These are phyloP conservation scores for Coniochaeta hoffmannii DNA, from an alignment of 2,329 filamentous ascomycete species.

Conservation along the genomic window DNA sequence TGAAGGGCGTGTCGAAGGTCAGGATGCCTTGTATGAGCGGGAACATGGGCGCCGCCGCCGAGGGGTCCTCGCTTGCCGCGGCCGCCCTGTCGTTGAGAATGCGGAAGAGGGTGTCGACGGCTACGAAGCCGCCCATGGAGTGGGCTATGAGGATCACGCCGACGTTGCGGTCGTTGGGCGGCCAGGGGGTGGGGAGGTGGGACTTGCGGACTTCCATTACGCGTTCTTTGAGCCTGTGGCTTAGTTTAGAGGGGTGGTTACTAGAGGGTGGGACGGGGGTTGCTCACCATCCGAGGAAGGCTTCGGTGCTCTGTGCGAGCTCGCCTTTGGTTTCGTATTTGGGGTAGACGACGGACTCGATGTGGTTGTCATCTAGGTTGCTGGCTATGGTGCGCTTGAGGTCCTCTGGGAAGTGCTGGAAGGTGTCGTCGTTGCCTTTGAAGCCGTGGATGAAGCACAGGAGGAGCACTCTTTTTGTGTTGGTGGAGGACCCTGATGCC, in stretches of 20 bases:
- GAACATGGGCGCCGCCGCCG: constrained; percentile 49
- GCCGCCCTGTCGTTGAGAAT: constrained; percentile 55
- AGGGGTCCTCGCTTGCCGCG: constrained; percentile 21
- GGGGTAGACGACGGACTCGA: constrained; percentile 59
- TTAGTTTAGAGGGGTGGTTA: neutral
- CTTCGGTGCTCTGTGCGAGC: constrained; percentile 39
- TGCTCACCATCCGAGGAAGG: constrained; percentile 39
- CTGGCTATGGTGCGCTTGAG: constrained; percentile 50
- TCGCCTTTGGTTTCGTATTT: constrained; percentile 68
- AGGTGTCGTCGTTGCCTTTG: constrained; percentile 66
- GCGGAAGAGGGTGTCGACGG: constrained; percentile 70
- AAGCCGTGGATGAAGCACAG: constrained; percentile 73
- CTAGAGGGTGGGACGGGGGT: neutral
- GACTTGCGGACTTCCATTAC: constrained; percentile 72
- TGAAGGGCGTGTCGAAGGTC: constrained; percentile 80
- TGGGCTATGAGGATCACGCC: constrained; percentile 75
- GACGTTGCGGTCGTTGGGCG: constrained; percentile 73
- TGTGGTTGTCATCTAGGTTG: constrained; percentile 51
- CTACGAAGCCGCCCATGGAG: constrained; percentile 82
- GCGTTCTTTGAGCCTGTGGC: constrained; percentile 63
- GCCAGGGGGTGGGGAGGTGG: constrained; percentile 62
- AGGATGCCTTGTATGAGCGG: constrained; percentile 74
- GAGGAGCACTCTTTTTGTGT: constrained; percentile 45
- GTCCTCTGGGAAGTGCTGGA: constrained; percentile 58
- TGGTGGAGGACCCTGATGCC: neutral